Percentiles rank a stretch among this genome's conserved stretches.
phyloP scores from a whole-genome alignment of 2,329 filamentous ascomycete genomes.

The Esteya vermicola region DNA sequence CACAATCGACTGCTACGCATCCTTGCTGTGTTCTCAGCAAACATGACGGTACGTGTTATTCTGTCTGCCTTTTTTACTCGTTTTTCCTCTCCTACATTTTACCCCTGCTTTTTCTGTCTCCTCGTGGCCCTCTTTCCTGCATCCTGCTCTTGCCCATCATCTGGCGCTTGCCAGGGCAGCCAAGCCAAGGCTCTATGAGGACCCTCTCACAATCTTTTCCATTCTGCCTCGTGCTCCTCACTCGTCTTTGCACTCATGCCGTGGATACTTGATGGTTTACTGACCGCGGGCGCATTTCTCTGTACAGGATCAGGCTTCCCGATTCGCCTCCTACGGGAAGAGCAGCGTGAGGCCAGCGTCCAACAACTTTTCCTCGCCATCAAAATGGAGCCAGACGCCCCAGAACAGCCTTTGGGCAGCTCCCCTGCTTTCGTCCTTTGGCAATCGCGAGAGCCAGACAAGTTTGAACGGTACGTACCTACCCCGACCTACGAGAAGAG shows the following conservation, averaged over 20 bases:
- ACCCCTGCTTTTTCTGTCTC: not conserved
- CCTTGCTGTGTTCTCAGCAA: no score
- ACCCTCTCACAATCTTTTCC: not conserved
- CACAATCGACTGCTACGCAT: no score
- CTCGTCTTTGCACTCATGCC: no score
- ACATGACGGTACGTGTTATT: not conserved
- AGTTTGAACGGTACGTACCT: conserved; percentile 34
- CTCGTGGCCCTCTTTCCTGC: not conserved
- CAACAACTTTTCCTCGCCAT: conserved; percentile 19
- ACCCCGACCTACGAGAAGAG: not conserved
- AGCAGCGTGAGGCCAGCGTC: conserved; percentile 19
- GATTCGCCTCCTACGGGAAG: conserved; percentile 23
- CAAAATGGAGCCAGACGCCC: conserved; percentile 18
- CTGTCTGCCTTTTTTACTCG: not conserved
- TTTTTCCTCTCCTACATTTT: not conserved
- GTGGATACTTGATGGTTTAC: no score
- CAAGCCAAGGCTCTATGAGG: no score
- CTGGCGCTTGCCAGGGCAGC: not conserved
- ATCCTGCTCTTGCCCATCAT: not conserved
- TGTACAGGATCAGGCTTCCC: conserved; percentile 24
- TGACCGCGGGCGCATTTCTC: not conserved
- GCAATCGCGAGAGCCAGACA: conserved; percentile 25
- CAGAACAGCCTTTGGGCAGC: conserved; percentile 36
- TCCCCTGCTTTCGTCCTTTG: conserved; percentile 13
- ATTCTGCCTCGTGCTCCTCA: no score